phyloP scores from a whole-genome alignment of 345 rosid genomes.

The Limnanthes douglasii region DNA sequence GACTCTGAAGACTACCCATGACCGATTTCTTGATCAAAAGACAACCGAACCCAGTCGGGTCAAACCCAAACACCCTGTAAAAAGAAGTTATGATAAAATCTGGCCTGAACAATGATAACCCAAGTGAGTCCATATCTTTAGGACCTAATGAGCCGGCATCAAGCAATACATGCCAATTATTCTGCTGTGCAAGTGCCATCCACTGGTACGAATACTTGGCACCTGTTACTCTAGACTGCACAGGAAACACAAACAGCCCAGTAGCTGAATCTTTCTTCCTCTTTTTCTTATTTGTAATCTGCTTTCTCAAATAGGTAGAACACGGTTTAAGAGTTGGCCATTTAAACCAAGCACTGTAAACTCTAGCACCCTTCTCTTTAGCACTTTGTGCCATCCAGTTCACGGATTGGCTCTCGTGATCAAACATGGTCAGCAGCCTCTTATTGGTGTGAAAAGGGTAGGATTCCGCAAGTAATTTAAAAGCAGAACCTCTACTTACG shows the following conservation, averaged over 20 bases:
- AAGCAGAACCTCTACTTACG: constrained; percentile 99
- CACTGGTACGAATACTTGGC: constrained; percentile 97
- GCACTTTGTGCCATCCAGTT: constrained; percentile 98
- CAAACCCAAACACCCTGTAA: constrained; percentile 89
- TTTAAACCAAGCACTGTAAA: constrained; percentile 82
- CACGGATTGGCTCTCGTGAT: constrained; percentile 94
- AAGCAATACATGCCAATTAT: constrained; percentile 96
- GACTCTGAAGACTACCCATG: constrained; percentile 87
- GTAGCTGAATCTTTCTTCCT: constrained; percentile 83
- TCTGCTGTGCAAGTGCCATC: constrained; percentile 99
- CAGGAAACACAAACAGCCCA: constrained; percentile 95
- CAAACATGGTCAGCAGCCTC: constrained; percentile 93
- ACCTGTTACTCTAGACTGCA: constrained; percentile 93
- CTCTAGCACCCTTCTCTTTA: constrained; percentile 88
- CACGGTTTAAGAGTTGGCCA: constrained; percentile 98
- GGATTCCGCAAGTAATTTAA: constrained; percentile 82
- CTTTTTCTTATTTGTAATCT: constrained; percentile 61
- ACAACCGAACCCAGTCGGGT: constrained; percentile 99
- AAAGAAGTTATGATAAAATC: constrained; percentile 95
- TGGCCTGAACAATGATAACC: constrained; percentile 88
- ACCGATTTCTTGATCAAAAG: constrained; percentile 94
- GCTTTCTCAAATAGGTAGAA: constrained; percentile 89
- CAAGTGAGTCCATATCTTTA: constrained; percentile 98
- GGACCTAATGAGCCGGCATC: constrained; percentile 99
- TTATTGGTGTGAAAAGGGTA: constrained; percentile 94